Evolutionary conservation across 2,329 filamentous ascomycete genomes (phyloP).

Genomic region (Verticillium nubilum): DNA sequence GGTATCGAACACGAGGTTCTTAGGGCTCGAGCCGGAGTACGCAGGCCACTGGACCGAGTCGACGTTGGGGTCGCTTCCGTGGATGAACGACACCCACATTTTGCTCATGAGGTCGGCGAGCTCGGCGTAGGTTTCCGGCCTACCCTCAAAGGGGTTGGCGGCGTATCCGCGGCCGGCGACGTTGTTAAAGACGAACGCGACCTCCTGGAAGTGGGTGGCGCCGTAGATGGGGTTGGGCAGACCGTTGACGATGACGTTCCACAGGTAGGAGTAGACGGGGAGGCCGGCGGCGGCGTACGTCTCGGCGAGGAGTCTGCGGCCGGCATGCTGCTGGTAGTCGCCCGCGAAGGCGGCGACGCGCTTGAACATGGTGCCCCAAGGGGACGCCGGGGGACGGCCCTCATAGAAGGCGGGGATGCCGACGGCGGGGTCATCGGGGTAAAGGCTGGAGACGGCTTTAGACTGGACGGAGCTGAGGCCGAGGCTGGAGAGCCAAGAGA

Average conservation of each 20-base stretch:
- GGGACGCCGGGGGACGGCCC: constrained; percentile 18
- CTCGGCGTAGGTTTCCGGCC: constrained; percentile 31
- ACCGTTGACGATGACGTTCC: constrained; percentile 28
- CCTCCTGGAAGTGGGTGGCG: constrained; percentile 21
- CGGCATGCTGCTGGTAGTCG: constrained; percentile 50
- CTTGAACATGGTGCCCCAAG: constrained; percentile 43
- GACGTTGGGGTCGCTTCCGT: constrained; percentile 37
- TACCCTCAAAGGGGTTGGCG: constrained; percentile 35
- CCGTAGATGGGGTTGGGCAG: constrained; percentile 12
- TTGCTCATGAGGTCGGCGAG: constrained; percentile 42
- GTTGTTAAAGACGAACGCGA: constrained; percentile 44
- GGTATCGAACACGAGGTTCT: constrained; percentile 45
- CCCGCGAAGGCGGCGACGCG: constrained; percentile 48
- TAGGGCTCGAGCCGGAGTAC: constrained; percentile 31
- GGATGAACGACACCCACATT: constrained; percentile 47
- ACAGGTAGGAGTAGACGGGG: constrained; percentile 50
- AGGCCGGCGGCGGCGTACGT: constrained; percentile 41
- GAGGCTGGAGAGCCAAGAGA: constrained; percentile 25
- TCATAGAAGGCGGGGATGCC: constrained; percentile 39
- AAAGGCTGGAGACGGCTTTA: constrained; percentile 33
- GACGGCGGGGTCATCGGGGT: constrained; percentile 42
- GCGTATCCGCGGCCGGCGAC: constrained; percentile 44
- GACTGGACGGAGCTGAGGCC: constrained; percentile 20
- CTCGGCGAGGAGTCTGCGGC: constrained; percentile 46
- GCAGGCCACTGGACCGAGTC: constrained; percentile 30